A percentile compares a stretch with the other conserved stretches of the same genome.
Evolutionary conservation across 164 flowering plant species (phyloP).

Genomic region (Liriodendron chinense): DNA sequence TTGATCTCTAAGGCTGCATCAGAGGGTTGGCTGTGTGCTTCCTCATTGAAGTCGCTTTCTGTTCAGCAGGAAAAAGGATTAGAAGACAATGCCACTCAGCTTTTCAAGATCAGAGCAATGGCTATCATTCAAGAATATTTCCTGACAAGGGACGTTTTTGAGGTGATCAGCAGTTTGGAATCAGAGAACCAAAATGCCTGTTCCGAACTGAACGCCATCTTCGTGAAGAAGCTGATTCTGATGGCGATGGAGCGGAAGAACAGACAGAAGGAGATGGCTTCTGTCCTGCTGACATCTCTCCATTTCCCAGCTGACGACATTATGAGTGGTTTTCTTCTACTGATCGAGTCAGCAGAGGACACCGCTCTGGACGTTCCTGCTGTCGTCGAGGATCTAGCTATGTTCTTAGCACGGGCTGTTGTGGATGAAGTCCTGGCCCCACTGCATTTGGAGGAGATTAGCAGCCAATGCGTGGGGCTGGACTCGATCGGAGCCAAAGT

Average conservation of each 20-base stretch:
- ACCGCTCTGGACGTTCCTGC: slow-evolving; percentile 67
- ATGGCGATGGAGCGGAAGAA: slow-evolving; percentile 84
- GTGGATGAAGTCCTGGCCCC: slow-evolving; percentile 86
- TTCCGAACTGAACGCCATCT: slow-evolving; percentile 55
- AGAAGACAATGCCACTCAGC: slow-evolving; percentile 36
- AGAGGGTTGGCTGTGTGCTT: slow-evolving; percentile 78
- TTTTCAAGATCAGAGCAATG: slow-evolving; percentile 52
- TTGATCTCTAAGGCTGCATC: slow-evolving; percentile 76
- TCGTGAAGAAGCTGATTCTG: slow-evolving; percentile 68
- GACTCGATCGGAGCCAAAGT: slow-evolving; percentile 53
- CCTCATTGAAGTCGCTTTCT: slow-evolving; percentile 56
- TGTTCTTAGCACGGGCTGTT: slow-evolving; percentile 79
- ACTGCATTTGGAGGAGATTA: slow-evolving; percentile 66
- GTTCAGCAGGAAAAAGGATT: slow-evolving; percentile 24
- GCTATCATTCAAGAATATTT: slow-evolving; percentile 73
- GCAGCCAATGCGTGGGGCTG: slow-evolving; percentile 28
- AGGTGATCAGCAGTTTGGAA: slow-evolving; percentile 52
- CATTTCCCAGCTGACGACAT: slow-evolving; percentile 64
- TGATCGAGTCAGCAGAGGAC: slow-evolving; percentile 81
- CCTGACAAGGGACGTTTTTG: slow-evolving; percentile 58
- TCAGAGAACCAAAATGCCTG: slow-evolving; percentile 31
- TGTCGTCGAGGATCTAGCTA: slow-evolving; percentile 69
- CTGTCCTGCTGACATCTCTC: slow-evolving; percentile 60
- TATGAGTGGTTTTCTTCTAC: slow-evolving; percentile 55
- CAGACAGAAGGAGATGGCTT: slow-evolving; percentile 93